Evolutionary conservation across 306 rosid genomes (phyloP).

Genomic region (Trichosanthes truncata): DNA sequence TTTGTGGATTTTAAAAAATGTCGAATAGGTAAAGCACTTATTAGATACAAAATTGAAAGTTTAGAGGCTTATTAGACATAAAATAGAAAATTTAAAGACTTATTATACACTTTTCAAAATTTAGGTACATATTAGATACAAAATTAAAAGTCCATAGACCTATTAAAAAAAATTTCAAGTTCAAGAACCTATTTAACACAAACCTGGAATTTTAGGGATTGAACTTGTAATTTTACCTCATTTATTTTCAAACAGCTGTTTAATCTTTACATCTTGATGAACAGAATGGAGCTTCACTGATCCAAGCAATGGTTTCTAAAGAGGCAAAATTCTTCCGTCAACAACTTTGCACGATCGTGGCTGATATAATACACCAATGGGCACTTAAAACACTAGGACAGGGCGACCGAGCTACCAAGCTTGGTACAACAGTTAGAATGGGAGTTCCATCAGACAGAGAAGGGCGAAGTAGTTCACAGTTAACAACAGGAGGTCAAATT

Average conservation of each 20-base stretch:
- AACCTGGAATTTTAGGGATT: neutral
- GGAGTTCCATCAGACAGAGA: conserved; percentile 33
- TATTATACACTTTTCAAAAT: no score
- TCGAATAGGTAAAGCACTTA: no score
- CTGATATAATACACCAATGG: conserved; percentile 57
- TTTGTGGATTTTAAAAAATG: no score
- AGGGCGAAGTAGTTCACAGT: conserved; percentile 39
- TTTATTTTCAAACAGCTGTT: neutral
- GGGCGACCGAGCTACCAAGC: conserved; percentile 26
- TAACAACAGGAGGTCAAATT: conserved; percentile 25
- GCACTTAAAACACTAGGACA: conserved; percentile 36
- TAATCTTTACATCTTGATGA: conserved; percentile 21
- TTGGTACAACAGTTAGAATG: conserved; percentile 25
- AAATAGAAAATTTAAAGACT: no score
- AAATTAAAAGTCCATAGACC: no score
- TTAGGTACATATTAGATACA: no score
- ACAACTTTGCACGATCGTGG: conserved; percentile 48
- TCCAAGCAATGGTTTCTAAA: conserved; percentile 66
- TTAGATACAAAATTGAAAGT: no score
- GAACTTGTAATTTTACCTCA: neutral
- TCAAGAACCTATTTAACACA: neutral
- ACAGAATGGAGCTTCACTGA: conserved; percentile 81
- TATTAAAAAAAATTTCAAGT: no score
- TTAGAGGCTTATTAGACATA: no score
- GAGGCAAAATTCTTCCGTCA: conserved; percentile 58